Base-by-base conservation (phyloP, 2,329 filamentous ascomycete genomes). In the Calonectria ilicicola region DNA sequence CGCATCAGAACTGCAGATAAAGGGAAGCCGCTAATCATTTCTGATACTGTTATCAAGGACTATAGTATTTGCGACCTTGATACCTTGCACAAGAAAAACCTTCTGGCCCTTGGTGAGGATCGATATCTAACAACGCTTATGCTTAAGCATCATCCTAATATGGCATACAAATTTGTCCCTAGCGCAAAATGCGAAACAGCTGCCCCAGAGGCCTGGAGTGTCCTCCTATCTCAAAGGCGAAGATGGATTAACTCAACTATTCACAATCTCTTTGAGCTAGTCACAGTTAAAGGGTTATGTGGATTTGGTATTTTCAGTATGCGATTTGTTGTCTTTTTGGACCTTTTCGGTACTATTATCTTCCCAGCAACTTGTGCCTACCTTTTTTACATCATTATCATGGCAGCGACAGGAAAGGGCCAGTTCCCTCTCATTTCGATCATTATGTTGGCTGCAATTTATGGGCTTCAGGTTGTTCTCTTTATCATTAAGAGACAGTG, bases 171-270 rank as follows among this genome's bases (percentile, higher is more conserved):
- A 85, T 99, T 98, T 83, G 90, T 98, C 65, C 91, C 95, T 0
- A 95, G 98, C 84, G 97, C 97, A 9, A 97, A 95, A 83, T 97
- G 96, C 76, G 93, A 94, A 80, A 99, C 97, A 2, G 96, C 96
- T 49, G 97, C 97, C 0, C 97, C 97, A 2, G 95, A 98, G 80
- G 94, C 93, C 23, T 99, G 95, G 95, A 94, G 92, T 80, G 95
- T 99, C 78, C 86, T 99, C 78, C 88, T 99, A 38, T 99, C 97
- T 19, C 97, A 99, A 83, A 93, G 97, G 89, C 95, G 97, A 88
- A 94, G 97, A 82, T 99, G 97, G 97, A 99, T 99, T 84, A 99
- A 99, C 86, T 98, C 97, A 1, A 99, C 97, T 10, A 93, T 99
- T 74, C 97, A 99, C 89, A 99, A 99, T 83, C 84, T 99, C 81